Conservation (phyloP, 768 basidiomycete species). For the Russula earlei region DNA sequence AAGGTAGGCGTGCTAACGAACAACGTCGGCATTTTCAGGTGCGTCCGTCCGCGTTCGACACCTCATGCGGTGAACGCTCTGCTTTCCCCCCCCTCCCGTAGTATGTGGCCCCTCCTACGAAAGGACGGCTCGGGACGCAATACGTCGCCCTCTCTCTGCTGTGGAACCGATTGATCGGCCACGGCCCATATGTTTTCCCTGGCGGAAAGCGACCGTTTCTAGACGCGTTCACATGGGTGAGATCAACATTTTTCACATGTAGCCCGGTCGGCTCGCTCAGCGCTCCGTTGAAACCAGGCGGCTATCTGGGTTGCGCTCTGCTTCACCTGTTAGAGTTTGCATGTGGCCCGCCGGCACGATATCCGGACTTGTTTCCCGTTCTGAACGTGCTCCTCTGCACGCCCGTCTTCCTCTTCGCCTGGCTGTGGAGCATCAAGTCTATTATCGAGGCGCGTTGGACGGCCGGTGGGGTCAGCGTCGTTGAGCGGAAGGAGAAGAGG, state of each 20-base stretch:
- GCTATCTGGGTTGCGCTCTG: conserved; percentile 45
- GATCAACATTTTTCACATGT: conserved; percentile 11
- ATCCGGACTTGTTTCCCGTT: conserved; percentile 80
- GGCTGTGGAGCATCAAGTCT: conserved; percentile 84
- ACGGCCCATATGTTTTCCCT: conserved; percentile 48
- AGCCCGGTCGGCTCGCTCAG: background rate
- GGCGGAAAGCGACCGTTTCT: conserved; percentile 41
- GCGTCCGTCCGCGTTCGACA: conserved; percentile 19
- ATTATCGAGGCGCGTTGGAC: conserved; percentile 78
- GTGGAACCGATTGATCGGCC: conserved; percentile 81
- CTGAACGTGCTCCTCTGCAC: conserved; percentile 77
- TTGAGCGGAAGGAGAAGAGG: conserved; percentile 6
- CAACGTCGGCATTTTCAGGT: conserved; percentile 88
- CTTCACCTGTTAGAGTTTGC: conserved; percentile 60
- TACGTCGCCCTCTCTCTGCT: conserved; percentile 57
- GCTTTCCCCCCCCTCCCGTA: no score
- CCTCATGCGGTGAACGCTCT: no score
- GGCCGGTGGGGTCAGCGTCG: conserved; percentile 40
- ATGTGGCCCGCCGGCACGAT: conserved; percentile 56
- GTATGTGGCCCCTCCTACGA: conserved; percentile 88
- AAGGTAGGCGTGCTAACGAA: conserved; percentile 67
- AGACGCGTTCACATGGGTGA: conserved; percentile 44
- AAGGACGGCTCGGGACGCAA: conserved; percentile 65
- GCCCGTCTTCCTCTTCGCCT: conserved; percentile 71
- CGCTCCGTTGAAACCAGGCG: conserved; percentile 27